These are phyloP conservation scores for Simplicillium aogashimaense DNA, from an alignment of 2,329 filamentous ascomycete species.

Conservation along the genomic window DNA sequence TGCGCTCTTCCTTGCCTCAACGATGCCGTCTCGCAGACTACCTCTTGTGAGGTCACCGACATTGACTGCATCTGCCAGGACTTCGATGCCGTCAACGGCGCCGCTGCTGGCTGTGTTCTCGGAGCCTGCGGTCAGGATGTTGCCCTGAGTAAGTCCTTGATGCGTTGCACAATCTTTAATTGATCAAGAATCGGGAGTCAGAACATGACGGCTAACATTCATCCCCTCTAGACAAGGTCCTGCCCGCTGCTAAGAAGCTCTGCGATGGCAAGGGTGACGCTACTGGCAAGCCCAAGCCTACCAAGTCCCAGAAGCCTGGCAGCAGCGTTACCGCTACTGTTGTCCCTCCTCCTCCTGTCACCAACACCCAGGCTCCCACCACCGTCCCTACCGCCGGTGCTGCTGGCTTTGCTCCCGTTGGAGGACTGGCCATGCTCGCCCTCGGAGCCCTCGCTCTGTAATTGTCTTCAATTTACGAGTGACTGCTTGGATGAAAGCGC, in stretches of 20 bases:
- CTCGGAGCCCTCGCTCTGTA: too few relatives aligned
- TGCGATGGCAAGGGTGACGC: background rate
- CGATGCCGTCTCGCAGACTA: slow-evolving; percentile 13
- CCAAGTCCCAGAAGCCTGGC: too few relatives aligned
- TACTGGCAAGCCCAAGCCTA: too few relatives aligned
- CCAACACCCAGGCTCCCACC: too few relatives aligned
- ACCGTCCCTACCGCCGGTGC: too few relatives aligned
- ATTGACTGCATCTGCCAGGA: slow-evolving; percentile 22
- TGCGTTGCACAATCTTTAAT: background rate
- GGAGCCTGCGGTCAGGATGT: slow-evolving; percentile 22
- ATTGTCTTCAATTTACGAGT: too few relatives aligned
- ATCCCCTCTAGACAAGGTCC: background rate
- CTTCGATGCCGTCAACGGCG: slow-evolving; percentile 20
- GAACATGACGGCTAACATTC: background rate
- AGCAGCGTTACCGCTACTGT: too few relatives aligned
- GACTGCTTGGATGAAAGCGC: too few relatives aligned
- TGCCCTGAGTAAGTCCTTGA: slow-evolving; percentile 24
- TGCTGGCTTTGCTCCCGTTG: too few relatives aligned
- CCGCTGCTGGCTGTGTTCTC: slow-evolving; percentile 24
- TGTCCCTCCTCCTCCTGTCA: too few relatives aligned
- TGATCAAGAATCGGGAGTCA: background rate
- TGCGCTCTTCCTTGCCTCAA: slow-evolving; percentile 25
- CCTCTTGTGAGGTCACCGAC: slow-evolving; percentile 19
- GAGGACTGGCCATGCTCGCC: too few relatives aligned
- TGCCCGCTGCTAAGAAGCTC: background rate